A percentile compares a stretch with the other conserved stretches of the same genome.
Evolutionary conservation across 1,284 basidiomycete genomes (phyloP).

Genomic region (Cryptococcus neoformans): DNA sequence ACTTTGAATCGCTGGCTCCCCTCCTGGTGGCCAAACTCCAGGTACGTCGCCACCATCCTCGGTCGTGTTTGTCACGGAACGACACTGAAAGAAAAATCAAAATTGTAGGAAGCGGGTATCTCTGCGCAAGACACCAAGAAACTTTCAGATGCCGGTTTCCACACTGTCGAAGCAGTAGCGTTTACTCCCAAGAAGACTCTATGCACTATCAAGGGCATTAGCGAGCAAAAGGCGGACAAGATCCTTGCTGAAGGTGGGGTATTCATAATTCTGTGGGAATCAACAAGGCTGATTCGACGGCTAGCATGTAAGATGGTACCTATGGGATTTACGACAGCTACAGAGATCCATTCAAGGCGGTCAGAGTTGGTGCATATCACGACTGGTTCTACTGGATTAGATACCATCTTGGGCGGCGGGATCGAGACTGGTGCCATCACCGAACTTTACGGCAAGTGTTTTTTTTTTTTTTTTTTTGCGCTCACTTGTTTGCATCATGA

Average conservation of each 20-base stretch:
- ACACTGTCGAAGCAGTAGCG: conserved; percentile 94
- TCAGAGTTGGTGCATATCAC: conserved; percentile 98
- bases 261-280: neutral
- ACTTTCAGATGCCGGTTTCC: conserved; percentile 80
- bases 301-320: conserved; percentile 94
- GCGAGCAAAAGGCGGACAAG: conserved; percentile 97
- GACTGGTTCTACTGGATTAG: conserved; percentile 93
- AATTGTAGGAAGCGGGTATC: conserved; percentile 91
- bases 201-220: conserved; percentile 92
- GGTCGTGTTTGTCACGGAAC: too few relatives aligned
- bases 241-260: conserved; percentile 80
- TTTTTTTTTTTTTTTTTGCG: too few relatives aligned
- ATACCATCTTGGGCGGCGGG: conserved; percentile 91
- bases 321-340: conserved; percentile 97
- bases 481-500: neutral
- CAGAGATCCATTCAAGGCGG: conserved; percentile 90
- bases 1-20: conserved; percentile 64
- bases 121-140: conserved; percentile 92
- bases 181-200: conserved; percentile 96
- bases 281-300: neutral
- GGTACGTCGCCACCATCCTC: conserved; percentile 32
- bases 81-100: too few relatives aligned
- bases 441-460: conserved; percentile 83
- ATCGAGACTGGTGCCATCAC: conserved; percentile 99
- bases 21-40: conserved; percentile 78